phyloP scores from a whole-genome alignment of 331 rosid species.

The Malus hybrid region DNA sequence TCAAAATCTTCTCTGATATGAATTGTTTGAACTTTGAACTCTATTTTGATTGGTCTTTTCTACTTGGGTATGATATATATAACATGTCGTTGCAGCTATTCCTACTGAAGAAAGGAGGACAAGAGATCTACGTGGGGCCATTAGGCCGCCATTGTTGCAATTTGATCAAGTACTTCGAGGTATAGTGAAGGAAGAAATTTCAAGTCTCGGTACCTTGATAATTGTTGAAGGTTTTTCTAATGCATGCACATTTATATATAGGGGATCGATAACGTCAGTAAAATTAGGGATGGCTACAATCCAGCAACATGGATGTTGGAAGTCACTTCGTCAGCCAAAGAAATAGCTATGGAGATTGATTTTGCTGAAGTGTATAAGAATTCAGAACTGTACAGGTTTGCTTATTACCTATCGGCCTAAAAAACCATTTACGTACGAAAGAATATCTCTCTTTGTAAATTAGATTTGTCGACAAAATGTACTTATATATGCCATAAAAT shows the following conservation, averaged over 20 bases:
- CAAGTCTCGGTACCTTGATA: background rate
- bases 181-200: conserved; percentile 5
- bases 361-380: conserved; percentile 43
- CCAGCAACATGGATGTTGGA: conserved; percentile 83
- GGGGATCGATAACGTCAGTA: conserved; percentile 45
- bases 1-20: background rate
- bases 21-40: background rate
- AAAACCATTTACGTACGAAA: background rate
- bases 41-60: background rate
- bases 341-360: conserved; percentile 39
- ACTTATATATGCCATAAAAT: background rate
- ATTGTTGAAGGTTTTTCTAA: conserved; percentile 5
- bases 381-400: conserved; percentile 52
- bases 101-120: conserved; percentile 69
- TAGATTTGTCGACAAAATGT: background rate
- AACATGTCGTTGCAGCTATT: conserved; percentile 42
- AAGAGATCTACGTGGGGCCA: conserved; percentile 59
- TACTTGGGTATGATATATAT: background rate
- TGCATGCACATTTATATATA: conserved; percentile 8
- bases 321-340: conserved; percentile 43
- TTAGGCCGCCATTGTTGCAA: conserved; percentile 54
- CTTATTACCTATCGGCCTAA: background rate
- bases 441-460: background rate
- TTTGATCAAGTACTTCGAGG: conserved; percentile 58
- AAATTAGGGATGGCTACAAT: conserved; percentile 46